These are phyloP conservation scores for Fusarium transvaalense DNA, from an alignment of 2,329 filamentous ascomycete species.

Conservation along the genomic window DNA sequence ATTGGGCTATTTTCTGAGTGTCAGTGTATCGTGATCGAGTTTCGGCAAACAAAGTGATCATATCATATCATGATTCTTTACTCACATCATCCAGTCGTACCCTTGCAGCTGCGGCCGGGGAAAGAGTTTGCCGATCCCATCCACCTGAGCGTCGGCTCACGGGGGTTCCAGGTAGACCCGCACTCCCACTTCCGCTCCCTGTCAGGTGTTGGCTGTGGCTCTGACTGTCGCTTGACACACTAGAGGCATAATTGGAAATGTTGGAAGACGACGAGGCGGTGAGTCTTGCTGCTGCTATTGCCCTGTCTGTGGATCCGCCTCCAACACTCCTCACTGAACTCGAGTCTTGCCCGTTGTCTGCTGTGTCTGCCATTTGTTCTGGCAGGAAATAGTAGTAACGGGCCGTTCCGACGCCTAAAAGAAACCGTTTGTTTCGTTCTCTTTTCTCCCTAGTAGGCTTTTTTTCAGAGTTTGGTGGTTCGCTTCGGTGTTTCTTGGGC, in stretches of 20 bases:
- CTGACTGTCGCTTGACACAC: constrained; percentile 1
- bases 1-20: constrained; percentile 14
- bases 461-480: not conserved
- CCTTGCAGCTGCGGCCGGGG: constrained; percentile 37
- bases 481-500: not conserved
- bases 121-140: constrained; percentile 44
- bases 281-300: not conserved
- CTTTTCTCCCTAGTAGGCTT: not conserved
- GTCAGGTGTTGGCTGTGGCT: not conserved
- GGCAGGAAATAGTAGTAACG: not conserved
- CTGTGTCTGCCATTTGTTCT: constrained; percentile 2
- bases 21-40: constrained; percentile 6
- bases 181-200: constrained; percentile 17
- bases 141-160: constrained; percentile 39
- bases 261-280: constrained; percentile 7
- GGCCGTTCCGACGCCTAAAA: constrained; percentile 6
- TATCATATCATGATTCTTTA: not conserved
- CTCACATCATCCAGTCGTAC: constrained; percentile 34
- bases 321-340: constrained; percentile 3
- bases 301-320: constrained; percentile 1
- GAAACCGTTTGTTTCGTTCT: not conserved
- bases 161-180: constrained; percentile 41
- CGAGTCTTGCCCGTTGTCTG: constrained; percentile 2
- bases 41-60: not conserved
- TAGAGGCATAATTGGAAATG: constrained; percentile 13